Evolutionary conservation across 2,329 filamentous ascomycete species (phyloP).

Genomic region (Epichloe sibirici): DNA sequence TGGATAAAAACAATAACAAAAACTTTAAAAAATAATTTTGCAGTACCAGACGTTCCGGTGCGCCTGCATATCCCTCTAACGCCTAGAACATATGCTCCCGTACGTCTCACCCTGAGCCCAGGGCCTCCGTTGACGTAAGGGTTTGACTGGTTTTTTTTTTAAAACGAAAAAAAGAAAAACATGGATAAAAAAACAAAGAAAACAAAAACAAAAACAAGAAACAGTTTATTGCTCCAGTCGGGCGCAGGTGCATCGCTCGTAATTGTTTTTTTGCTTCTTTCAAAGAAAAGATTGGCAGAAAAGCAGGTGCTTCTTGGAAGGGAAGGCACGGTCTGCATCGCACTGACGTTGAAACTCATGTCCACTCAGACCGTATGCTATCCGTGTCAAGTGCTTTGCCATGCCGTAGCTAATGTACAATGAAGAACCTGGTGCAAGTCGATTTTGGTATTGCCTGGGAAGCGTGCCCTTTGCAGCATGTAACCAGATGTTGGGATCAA

Average conservation of each 20-base stretch:
- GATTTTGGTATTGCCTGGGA: background rate
- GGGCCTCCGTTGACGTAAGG: background rate
- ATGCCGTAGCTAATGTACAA: background rate
- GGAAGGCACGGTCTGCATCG: too few species aligned
- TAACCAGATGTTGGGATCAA: background rate
- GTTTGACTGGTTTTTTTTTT: background rate
- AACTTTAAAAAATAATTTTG: background rate
- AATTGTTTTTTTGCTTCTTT: too few species aligned
- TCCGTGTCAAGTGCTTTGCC: background rate
- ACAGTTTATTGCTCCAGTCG: background rate
- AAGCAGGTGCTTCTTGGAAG: background rate
- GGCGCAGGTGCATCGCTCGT: too few species aligned
- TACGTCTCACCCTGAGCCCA: background rate
- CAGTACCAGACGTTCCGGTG: background rate
- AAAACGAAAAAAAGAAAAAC: background rate
- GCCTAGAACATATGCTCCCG: background rate
- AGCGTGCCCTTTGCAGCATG: background rate
- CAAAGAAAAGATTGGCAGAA: too few species aligned
- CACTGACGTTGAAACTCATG: too few species aligned
- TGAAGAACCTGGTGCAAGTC: background rate
- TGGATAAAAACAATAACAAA: background rate
- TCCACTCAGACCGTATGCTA: too few species aligned
- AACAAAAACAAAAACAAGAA: background rate
- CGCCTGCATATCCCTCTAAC: background rate
- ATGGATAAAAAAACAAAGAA: too few species aligned